Evolutionary conservation across 2,329 filamentous ascomycete species (phyloP).

Genomic region (Aspergillus unguis): DNA sequence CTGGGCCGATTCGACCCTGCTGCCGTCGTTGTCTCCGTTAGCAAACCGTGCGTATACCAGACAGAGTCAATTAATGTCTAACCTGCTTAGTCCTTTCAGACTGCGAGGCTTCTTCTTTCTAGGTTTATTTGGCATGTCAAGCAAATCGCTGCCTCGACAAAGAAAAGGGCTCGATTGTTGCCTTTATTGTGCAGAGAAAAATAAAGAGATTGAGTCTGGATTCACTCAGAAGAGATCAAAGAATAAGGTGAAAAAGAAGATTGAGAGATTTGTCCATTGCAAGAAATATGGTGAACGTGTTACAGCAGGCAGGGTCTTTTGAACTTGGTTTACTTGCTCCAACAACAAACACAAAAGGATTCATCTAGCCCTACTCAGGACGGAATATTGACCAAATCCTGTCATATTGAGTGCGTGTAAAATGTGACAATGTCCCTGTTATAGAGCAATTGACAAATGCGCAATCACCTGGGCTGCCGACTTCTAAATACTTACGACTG

Average conservation of each 20-base stretch:
- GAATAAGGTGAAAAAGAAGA: background rate
- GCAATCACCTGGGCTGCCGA: too few species aligned
- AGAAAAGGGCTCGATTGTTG: background rate
- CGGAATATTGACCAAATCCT: too few species aligned
- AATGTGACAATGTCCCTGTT: too few species aligned
- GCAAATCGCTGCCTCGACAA: background rate
- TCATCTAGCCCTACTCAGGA: background rate
- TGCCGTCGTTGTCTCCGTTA: background rate
- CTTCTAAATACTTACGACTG: too few species aligned
- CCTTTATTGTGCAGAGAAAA: background rate
- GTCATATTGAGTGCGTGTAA: too few species aligned
- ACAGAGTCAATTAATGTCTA: background rate
- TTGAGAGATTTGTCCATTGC: background rate
- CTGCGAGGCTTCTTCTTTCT: conserved; percentile 5
- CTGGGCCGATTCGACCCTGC: background rate
- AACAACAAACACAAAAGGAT: background rate
- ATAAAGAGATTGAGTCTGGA: background rate
- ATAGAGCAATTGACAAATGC: too few species aligned
- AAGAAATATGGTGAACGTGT: background rate
- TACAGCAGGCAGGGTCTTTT: background rate
- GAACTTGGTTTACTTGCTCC: background rate
- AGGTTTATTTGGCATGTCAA: conserved; percentile 1
- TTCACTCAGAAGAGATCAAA: background rate
- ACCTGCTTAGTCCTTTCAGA: conserved; percentile 4
- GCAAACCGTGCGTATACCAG: background rate